phyloP scores from a whole-genome alignment of 1,284 basidiomycete genomes.

The Termitomyces sp. region DNA sequence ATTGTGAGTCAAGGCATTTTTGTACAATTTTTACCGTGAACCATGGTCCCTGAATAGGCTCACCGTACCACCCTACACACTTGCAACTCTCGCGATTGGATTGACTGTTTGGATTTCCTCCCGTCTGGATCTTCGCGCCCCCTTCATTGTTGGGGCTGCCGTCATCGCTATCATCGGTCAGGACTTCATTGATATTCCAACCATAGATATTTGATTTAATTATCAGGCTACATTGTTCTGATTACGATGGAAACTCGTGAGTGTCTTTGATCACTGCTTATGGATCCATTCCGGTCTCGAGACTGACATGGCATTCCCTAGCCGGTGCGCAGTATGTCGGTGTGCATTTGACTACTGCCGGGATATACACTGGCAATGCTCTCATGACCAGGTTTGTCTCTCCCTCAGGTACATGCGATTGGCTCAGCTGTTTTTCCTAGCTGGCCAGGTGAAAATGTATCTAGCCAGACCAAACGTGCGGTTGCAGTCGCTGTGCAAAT shows the following conservation, averaged over 20 bases:
- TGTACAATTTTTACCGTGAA: not conserved
- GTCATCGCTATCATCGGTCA: slow-evolving; percentile 51
- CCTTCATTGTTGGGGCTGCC: slow-evolving; percentile 54
- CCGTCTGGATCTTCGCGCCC: slow-evolving; percentile 42
- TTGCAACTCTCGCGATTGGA: slow-evolving; percentile 48
- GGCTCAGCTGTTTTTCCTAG: slow-evolving; percentile 22
- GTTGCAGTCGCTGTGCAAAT: slow-evolving; percentile 65
- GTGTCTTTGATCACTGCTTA: slow-evolving; percentile 11
- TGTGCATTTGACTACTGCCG: slow-evolving; percentile 54
- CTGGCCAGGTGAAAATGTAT: slow-evolving; percentile 71
- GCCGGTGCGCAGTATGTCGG: slow-evolving; percentile 59
- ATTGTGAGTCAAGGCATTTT: slow-evolving; percentile 31
- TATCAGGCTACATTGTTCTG: slow-evolving; percentile 54
- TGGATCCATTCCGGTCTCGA: not conserved
- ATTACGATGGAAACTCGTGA: slow-evolving; percentile 46
- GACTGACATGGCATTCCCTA: slow-evolving; percentile 10
- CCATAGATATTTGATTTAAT: not conserved
- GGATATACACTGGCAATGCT: slow-evolving; percentile 59
- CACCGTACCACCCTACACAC: slow-evolving; percentile 54
- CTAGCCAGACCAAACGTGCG: slow-evolving; percentile 65
- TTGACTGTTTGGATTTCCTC: slow-evolving; percentile 48
- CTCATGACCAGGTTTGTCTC: slow-evolving; percentile 42
- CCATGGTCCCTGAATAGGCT: slow-evolving; percentile 30
- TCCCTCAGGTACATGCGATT: not conserved
- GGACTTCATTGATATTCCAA: slow-evolving; percentile 5